A percentile compares a stretch with the other conserved stretches of the same genome.
These are phyloP conservation scores for Lippia alba DNA, from an alignment of 305 asterid species.

Conservation along the genomic window DNA sequence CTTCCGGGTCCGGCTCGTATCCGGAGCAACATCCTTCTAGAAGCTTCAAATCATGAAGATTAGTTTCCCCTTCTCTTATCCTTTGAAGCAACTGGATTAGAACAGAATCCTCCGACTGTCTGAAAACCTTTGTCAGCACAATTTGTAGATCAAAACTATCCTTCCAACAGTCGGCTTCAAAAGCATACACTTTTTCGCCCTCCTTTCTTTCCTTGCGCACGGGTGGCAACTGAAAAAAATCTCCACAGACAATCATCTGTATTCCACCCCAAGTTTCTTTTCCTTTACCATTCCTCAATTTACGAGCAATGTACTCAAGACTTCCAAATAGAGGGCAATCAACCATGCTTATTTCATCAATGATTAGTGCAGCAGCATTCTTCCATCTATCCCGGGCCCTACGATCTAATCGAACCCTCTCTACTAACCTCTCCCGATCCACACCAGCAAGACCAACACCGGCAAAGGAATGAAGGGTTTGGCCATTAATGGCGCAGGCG, in stretches of 20 bases:
- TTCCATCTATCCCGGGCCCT: constrained; percentile 62
- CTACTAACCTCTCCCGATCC: constrained; percentile 42
- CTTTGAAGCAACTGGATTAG: constrained; percentile 66
- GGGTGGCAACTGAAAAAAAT: constrained; percentile 84
- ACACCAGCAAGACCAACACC: constrained; percentile 59
- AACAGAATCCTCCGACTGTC: constrained; percentile 63
- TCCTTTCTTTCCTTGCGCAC: constrained; percentile 31
- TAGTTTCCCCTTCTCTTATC: constrained; percentile 62
- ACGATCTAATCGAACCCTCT: constrained; percentile 46
- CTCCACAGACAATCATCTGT: constrained; percentile 80
- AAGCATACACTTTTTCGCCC: constrained; percentile 52
- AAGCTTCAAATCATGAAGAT: constrained; percentile 54
- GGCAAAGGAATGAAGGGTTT: constrained; percentile 79
- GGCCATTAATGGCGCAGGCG: constrained; percentile 69
- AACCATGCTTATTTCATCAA: constrained; percentile 79
- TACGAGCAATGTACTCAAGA: constrained; percentile 60
- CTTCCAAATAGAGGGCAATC: constrained; percentile 53
- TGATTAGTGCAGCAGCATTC: constrained; percentile 57
- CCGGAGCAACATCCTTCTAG: constrained; percentile 57
- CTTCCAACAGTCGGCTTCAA: constrained; percentile 81
- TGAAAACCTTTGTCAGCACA: constrained; percentile 62
- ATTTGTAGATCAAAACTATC: constrained; percentile 62
- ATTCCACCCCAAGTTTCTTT: constrained; percentile 70
- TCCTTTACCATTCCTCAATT: constrained; percentile 42
- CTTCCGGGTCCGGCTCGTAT: constrained; percentile 63